Evolutionary conservation across 1,139 yeast genomes (phyloP).

Genomic region (Geotrichum aggregatum): DNA sequence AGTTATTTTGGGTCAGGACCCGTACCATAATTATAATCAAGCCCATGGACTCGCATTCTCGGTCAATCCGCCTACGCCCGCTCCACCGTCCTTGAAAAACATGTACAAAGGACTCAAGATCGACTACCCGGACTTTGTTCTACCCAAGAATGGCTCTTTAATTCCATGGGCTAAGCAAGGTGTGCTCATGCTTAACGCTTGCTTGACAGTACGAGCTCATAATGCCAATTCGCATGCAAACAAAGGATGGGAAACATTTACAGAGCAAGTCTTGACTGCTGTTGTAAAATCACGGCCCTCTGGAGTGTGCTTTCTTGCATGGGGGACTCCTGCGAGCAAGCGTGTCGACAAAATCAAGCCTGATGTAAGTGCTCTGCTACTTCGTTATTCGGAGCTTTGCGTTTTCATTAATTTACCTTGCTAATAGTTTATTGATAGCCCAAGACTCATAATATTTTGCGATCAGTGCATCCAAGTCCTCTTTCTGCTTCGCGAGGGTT

Average conservation of each 20-base stretch:
- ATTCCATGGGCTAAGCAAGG: conserved; percentile 87
- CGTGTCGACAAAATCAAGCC: conserved; percentile 49
- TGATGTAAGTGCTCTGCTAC: conserved; percentile 30
- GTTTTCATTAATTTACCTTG: background rate
- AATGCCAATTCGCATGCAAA: conserved; percentile 89
- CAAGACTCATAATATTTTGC: conserved; percentile 47
- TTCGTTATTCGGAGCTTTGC: conserved; percentile 21
- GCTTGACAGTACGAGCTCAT: conserved; percentile 89
- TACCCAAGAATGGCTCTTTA: conserved; percentile 63
- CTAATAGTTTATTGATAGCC: conserved; percentile 11
- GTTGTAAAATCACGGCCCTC: conserved; percentile 41
- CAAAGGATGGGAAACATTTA: conserved; percentile 90
- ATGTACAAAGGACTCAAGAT: conserved; percentile 73
- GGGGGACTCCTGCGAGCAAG: conserved; percentile 93
- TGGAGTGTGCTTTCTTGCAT: conserved; percentile 77
- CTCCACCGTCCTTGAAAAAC: conserved; percentile 88
- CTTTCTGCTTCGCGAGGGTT: conserved; percentile 83
- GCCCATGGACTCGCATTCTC: conserved; percentile 97
- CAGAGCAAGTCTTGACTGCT: conserved; percentile 62
- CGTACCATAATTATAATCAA: conserved; percentile 86
- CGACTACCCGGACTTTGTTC: conserved; percentile 68
- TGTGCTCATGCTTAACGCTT: conserved; percentile 80
- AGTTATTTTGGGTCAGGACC: conserved; percentile 90
- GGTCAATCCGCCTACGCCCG: conserved; percentile 72
- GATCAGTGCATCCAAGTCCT: conserved; percentile 92